A percentile compares a stretch with the other conserved stretches of the same genome.
phyloP scores from a whole-genome alignment of 306 rosid genomes.

The Malus domestica region DNA sequence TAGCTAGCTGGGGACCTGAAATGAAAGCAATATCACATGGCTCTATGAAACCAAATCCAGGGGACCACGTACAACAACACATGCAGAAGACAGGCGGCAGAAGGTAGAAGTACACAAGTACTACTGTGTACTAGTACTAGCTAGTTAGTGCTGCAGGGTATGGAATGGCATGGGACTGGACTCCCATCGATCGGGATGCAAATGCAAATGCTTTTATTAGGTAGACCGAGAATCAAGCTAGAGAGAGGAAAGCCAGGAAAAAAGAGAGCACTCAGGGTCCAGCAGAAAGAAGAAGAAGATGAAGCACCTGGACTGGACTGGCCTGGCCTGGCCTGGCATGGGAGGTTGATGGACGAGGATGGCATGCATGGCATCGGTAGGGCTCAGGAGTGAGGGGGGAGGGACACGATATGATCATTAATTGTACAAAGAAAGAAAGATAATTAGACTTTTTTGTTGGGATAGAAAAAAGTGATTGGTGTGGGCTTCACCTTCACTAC shows the following conservation, averaged over 20 bases:
- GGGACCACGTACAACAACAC: slow-evolving; percentile 22
- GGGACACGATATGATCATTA: slow-evolving; percentile 24
- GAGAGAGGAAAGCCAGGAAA: not conserved
- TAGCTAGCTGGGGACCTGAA: not conserved
- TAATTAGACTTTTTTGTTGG: slow-evolving; percentile 13
- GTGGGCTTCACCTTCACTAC: slow-evolving; percentile 4
- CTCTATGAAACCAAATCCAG: not conserved
- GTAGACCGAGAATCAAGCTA: not conserved
- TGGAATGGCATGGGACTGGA: not conserved
- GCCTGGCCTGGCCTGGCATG: slow-evolving; percentile 7
- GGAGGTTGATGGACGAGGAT: slow-evolving; percentile 3
- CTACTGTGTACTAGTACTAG: not conserved
- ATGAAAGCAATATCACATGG: slow-evolving; percentile 12
- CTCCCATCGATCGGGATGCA: not conserved
- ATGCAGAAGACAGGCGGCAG: not conserved
- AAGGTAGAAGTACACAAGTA: not conserved
- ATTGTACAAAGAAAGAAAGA: slow-evolving; percentile 3
- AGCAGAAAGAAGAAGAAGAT: not conserved
- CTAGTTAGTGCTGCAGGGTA: not conserved
- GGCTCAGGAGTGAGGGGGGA: not conserved
- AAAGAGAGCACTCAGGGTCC: not conserved
- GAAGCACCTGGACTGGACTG: slow-evolving; percentile 13
- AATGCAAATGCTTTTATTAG: not conserved
- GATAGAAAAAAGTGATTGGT: slow-evolving; percentile 19
- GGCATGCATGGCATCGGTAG: not conserved